A percentile compares a stretch with the other conserved stretches of the same genome.
These are phyloP conservation scores for Beauveria sp. DNA, from an alignment of 2,329 filamentous ascomycete genomes.

Conservation along the genomic window DNA sequence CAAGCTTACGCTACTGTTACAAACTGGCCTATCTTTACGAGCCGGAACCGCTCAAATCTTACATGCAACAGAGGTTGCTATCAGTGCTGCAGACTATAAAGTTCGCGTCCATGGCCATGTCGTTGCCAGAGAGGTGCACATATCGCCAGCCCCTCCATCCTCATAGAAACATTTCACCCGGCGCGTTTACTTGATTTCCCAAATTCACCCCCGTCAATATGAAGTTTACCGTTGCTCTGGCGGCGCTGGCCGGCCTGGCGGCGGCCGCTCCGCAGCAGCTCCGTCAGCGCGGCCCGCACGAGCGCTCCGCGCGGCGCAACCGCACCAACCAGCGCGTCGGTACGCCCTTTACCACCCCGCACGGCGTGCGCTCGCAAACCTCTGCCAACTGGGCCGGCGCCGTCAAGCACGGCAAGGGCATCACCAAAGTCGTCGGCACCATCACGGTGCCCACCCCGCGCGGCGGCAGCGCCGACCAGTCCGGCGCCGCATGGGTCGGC, in stretches of 20 bases:
- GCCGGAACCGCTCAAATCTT: not conserved
- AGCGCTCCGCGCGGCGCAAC: not conserved
- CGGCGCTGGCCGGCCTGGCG: not conserved
- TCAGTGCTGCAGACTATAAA: not conserved
- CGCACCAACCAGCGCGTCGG: not conserved
- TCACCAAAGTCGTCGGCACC: not conserved
- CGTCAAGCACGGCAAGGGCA: not conserved
- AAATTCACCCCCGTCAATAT: not conserved
- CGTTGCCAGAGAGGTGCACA: not conserved
- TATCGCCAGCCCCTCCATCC: not conserved
- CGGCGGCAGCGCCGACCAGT: not conserved
- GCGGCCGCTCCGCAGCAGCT: not conserved
- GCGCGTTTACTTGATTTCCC: not conserved
- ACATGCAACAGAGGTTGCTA: not conserved
- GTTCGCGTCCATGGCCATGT: not conserved
- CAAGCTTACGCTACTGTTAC: not conserved
- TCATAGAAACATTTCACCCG: not conserved
- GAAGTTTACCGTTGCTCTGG: not conserved
- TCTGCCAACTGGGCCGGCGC: not conserved
- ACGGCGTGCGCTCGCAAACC: not conserved
- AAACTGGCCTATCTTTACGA: not conserved
- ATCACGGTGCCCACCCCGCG: not conserved
- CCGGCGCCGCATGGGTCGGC: slow-evolving; percentile 32
- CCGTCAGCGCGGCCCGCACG: not conserved
- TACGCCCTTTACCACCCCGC: not conserved